These are phyloP conservation scores for Cytospora piceae DNA, from an alignment of 2,329 filamentous ascomycete genomes.

Conservation along the genomic window DNA sequence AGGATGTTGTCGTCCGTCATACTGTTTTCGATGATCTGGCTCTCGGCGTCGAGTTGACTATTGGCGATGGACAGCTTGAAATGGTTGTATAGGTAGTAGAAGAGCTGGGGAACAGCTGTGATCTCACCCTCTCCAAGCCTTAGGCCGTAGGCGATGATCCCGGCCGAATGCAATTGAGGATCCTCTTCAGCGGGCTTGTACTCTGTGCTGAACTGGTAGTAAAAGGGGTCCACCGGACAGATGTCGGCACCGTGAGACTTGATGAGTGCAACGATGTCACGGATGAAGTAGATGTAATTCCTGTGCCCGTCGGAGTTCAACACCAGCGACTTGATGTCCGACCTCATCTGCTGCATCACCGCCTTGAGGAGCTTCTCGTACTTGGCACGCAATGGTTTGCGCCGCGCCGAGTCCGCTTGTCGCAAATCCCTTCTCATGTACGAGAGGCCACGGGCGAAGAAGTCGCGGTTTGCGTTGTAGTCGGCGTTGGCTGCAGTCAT, in stretches of 20 bases:
- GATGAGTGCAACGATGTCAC: slow-evolving; percentile 56
- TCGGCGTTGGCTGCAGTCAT: slow-evolving; percentile 45
- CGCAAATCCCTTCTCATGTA: slow-evolving; percentile 55
- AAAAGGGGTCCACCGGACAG: slow-evolving; percentile 58
- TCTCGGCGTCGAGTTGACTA: slow-evolving; percentile 51
- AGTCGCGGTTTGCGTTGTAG: slow-evolving; percentile 52
- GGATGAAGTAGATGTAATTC: slow-evolving; percentile 55
- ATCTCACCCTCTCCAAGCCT: slow-evolving; percentile 56
- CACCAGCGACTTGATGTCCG: slow-evolving; percentile 49
- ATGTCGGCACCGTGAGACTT: slow-evolving; percentile 58
- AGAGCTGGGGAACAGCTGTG: slow-evolving; percentile 53
- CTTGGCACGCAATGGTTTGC: slow-evolving; percentile 44
- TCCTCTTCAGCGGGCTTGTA: slow-evolving; percentile 61
- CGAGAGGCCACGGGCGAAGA: slow-evolving; percentile 55
- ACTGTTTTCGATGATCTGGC: slow-evolving; percentile 50
- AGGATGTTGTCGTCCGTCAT: slow-evolving; percentile 51
- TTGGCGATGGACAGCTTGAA: slow-evolving; percentile 59
- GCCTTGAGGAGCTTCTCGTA: slow-evolving; percentile 49
- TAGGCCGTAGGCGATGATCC: slow-evolving; percentile 59
- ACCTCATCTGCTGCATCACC: slow-evolving; percentile 59
- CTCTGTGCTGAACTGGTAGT: slow-evolving; percentile 58
- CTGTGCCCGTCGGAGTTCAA: slow-evolving; percentile 46
- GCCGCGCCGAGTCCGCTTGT: slow-evolving; percentile 41
- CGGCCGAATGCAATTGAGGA: slow-evolving; percentile 59
- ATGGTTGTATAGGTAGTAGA: slow-evolving; percentile 61